A percentile compares a stretch with the other conserved stretches of the same genome.
Conservation (phyloP, 257 asterid genomes). For the Solanum piurae region DNA sequence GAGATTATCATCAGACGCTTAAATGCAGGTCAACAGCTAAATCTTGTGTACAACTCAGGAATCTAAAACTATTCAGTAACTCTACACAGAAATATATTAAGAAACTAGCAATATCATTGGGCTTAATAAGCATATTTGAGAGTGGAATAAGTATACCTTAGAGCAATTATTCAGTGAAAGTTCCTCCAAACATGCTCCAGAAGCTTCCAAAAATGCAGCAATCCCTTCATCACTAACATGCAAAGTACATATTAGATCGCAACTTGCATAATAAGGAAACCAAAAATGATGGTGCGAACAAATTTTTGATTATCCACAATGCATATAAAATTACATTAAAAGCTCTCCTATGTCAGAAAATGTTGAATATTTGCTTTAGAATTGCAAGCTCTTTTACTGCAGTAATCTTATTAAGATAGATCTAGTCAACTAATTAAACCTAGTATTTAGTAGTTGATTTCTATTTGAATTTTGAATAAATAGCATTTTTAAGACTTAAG, state of each 20-base stretch:
- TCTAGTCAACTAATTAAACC: background rate
- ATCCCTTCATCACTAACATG: conserved; percentile 61
- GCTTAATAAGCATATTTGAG: background rate
- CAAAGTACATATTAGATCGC: background rate
- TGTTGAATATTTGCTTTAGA: background rate
- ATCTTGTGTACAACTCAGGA: background rate
- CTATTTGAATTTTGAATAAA: background rate
- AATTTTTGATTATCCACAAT: background rate
- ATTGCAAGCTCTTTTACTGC: background rate
- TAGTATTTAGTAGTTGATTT: background rate
- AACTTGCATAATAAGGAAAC: background rate
- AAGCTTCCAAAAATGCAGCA: conserved; percentile 74
- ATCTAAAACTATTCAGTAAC: background rate
- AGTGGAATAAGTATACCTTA: conserved; percentile 28
- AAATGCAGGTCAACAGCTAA: background rate
- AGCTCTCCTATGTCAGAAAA: background rate
- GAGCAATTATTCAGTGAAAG: conserved; percentile 52
- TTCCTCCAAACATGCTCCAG: conserved; percentile 57
- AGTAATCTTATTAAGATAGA: background rate
- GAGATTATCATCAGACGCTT: background rate
- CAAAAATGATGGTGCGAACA: background rate
- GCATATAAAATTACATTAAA: background rate
- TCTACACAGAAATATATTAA: background rate
- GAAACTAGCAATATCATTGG: background rate
- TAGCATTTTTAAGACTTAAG: background rate